These are phyloP conservation scores for Arctium minus DNA, from an alignment of 129 eudicot species.

Conservation along the genomic window DNA sequence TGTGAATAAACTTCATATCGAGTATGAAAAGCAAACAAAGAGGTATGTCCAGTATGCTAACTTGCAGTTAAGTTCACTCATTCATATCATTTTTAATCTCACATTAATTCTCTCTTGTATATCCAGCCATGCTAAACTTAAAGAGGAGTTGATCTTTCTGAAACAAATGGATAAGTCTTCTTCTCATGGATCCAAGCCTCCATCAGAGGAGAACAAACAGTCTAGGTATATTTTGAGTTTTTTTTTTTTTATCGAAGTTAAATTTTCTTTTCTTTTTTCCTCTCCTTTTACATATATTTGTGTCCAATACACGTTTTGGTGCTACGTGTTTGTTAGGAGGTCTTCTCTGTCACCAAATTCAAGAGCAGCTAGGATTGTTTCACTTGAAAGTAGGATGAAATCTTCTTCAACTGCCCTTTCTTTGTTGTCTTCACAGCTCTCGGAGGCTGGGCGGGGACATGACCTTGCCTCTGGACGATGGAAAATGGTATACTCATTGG, in stretches of 20 bases:
- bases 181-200: constrained; percentile 55
- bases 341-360: constrained; percentile 69
- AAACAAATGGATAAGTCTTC: constrained; percentile 72
- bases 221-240: constrained; percentile 39
- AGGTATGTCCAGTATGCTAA: constrained; percentile 58
- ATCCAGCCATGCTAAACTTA: constrained; percentile 75
- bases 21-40: constrained; percentile 80
- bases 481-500: constrained; percentile 74
- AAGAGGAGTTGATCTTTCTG: constrained; percentile 78
- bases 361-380: constrained; percentile 73
- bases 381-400: constrained; percentile 82
- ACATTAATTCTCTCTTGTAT: constrained; percentile 9
- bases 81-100: background rate
- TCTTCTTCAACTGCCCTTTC: constrained; percentile 67
- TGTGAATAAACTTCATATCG: constrained; percentile 76
- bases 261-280: background rate
- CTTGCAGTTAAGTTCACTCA: background rate
- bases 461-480: constrained; percentile 61
- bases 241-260: background rate
- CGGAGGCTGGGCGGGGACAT: constrained; percentile 83
- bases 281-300: background rate
- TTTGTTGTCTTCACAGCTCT: constrained; percentile 73
- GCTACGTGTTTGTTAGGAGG: constrained; percentile 33
- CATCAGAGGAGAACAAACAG: constrained; percentile 48
- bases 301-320: constrained; percentile 5